Evolutionary conservation across 306 rosid genomes (phyloP).

Genomic region (Vicia sativa): DNA sequence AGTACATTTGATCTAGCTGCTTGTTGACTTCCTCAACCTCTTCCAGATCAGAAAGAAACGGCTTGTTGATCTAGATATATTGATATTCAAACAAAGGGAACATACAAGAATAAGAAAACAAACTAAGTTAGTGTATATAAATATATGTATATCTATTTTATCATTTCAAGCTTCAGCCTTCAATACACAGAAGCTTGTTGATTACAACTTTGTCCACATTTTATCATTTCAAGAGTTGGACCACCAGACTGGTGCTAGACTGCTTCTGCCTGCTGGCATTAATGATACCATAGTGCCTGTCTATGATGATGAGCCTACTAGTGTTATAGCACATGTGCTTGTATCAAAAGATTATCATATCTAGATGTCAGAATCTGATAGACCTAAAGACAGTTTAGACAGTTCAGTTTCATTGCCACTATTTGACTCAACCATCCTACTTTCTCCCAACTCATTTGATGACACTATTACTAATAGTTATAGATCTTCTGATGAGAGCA

Average conservation of each 20-base stretch:
- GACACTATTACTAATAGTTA: slow-evolving; percentile 56
- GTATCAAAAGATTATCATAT: slow-evolving; percentile 59
- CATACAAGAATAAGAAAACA: too few species aligned
- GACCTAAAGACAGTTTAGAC: slow-evolving; percentile 56
- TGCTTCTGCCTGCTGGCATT: slow-evolving; percentile 68
- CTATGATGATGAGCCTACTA: slow-evolving; percentile 87
- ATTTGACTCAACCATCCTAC: slow-evolving; percentile 67
- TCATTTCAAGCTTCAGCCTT: slow-evolving; percentile 45
- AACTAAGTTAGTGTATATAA: too few species aligned
- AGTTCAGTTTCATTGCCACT: slow-evolving; percentile 63
- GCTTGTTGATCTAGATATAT: too few species aligned
- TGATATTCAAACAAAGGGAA: too few species aligned
- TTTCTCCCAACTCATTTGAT: slow-evolving; percentile 72
- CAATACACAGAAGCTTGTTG: slow-evolving; percentile 60
- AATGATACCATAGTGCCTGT: slow-evolving; percentile 73
- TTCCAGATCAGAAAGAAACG: too few species aligned
- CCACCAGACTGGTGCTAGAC: slow-evolving; percentile 63
- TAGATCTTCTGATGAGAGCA: slow-evolving; percentile 67
- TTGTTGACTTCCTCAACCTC: too few species aligned
- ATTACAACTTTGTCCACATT: slow-evolving; percentile 61
- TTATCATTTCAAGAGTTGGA: slow-evolving; percentile 60
- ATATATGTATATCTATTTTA: too few species aligned
- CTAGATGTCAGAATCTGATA: slow-evolving; percentile 68
- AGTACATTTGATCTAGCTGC: too few species aligned
- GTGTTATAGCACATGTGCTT: slow-evolving; percentile 71